phyloP scores from a whole-genome alignment of 306 rosid genomes.

The Cicer pinnatifidum region DNA sequence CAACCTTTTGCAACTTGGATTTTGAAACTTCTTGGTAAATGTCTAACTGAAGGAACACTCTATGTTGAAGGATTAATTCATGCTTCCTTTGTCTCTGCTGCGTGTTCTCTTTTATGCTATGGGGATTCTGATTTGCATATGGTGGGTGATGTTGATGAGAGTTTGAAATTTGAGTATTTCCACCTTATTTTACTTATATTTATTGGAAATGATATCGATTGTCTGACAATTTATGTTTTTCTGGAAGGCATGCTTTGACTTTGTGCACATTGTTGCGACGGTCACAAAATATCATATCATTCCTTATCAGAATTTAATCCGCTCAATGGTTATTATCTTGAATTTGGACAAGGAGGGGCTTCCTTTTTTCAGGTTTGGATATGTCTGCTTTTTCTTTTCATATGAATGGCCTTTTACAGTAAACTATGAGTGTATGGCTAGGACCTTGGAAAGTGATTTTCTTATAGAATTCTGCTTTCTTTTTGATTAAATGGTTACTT shows the following conservation, averaged over 20 bases:
- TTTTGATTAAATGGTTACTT: conserved; percentile 30
- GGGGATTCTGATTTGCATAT: conserved; percentile 83
- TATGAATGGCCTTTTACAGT: conserved; percentile 11
- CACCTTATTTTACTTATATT: conserved; percentile 12
- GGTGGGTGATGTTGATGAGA: conserved; percentile 59
- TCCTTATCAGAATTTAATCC: conserved; percentile 76
- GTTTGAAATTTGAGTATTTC: conserved; percentile 22
- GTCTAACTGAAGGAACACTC: conserved; percentile 83
- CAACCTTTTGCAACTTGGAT: conserved; percentile 84
- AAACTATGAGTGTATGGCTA: conserved; percentile 3
- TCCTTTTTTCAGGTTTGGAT: conserved; percentile 80
- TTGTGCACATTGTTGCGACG: conserved; percentile 62
- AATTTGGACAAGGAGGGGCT: conserved; percentile 79
- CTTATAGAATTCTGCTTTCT: conserved; percentile 38
- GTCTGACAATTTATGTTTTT: conserved; percentile 50
- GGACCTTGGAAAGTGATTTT: conserved; percentile 18
- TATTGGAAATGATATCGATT: conserved; percentile 19
- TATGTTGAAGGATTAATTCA: conserved; percentile 80
- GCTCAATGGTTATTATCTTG: conserved; percentile 68
- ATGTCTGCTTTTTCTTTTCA: conserved; percentile 34
- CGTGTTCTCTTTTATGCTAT: conserved; percentile 78
- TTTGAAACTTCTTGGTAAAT: conserved; percentile 74
- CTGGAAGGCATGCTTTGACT: conserved; percentile 89
- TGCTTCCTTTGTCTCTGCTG: conserved; percentile 67
- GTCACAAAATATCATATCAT: conserved; percentile 62